These are phyloP conservation scores for Auxenochlorella pyrenoidosa DNA, from an alignment of 139 green algal genomes.

Conservation along the genomic window DNA sequence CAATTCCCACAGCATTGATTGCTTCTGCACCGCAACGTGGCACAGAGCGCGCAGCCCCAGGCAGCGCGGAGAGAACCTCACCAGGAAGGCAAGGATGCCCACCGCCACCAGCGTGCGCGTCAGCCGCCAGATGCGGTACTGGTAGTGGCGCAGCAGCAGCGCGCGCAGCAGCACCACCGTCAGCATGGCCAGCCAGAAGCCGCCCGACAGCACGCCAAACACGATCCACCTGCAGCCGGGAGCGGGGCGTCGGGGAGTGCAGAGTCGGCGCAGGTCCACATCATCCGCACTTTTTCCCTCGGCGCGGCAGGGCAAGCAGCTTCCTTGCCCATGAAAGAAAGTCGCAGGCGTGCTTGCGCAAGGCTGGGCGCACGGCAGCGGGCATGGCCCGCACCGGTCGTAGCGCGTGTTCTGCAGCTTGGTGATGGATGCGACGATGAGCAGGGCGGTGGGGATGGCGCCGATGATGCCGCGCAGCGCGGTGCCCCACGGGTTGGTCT, in stretches of 20 bases:
- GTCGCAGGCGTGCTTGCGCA: too few species aligned
- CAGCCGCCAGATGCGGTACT: conserved; percentile 52
- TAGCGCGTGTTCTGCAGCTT: conserved; percentile 36
- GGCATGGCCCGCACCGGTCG: conserved; percentile 37
- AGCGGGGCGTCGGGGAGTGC: neutral
- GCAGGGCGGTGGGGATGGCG: conserved; percentile 42
- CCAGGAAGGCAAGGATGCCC: conserved; percentile 34
- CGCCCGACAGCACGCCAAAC: conserved; percentile 50
- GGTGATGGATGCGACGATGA: conserved; percentile 45
- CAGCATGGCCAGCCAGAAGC: conserved; percentile 45
- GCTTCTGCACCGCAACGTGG: neutral
- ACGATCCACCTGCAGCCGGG: conserved; percentile 34
- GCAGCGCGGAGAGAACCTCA: too few species aligned
- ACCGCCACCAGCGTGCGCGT: conserved; percentile 36
- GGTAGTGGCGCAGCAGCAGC: conserved; percentile 38
- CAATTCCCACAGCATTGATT: neutral
- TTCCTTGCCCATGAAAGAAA: too few species aligned
- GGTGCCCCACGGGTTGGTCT: neutral
- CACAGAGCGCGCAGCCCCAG: too few species aligned
- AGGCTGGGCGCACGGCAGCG: too few species aligned
- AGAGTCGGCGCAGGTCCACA: too few species aligned
- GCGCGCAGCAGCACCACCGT: conserved; percentile 20
- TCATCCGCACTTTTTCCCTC: too few species aligned
- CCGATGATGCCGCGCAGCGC: neutral
- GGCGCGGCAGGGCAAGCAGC: too few species aligned